A percentile compares a stretch with the other conserved stretches of the same genome.
phyloP scores from a whole-genome alignment of 352 stramenopile species.

The Globisporangium cylindrosporum region DNA sequence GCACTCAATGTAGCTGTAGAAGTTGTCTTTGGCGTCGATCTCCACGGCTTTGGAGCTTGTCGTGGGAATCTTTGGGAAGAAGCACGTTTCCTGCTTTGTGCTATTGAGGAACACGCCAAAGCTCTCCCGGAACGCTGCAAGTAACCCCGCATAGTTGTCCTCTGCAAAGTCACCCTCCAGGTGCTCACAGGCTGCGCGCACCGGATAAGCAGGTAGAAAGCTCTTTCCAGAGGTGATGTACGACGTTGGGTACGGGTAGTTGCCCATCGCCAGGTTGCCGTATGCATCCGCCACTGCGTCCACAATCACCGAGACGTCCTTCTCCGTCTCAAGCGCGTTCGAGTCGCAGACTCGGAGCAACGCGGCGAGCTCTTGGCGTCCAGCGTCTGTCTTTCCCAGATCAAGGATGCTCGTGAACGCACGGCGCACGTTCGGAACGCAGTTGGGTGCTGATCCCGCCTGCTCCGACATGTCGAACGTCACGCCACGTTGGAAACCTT shows the following conservation, averaged over 20 bases:
- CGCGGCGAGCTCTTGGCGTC: conserved; percentile 23
- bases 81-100: conserved; percentile 31
- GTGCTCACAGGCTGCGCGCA: conserved; percentile 33
- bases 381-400: conserved; percentile 19
- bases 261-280: conserved; percentile 37
- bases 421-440: conserved; percentile 33
- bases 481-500: conserved; percentile 40
- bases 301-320: conserved; percentile 21
- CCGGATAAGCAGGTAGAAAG: conserved; percentile 32
- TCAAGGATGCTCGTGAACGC: conserved; percentile 17
- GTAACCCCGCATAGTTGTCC: conserved; percentile 18
- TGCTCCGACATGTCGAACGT: conserved; percentile 40
- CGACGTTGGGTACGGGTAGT: conserved; percentile 46
- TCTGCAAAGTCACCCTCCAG: conserved; percentile 27
- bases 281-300: conserved; percentile 21
- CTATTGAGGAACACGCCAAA: conserved; percentile 51
- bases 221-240: conserved; percentile 50
- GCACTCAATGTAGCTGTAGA: conserved; percentile 52
- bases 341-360: conserved; percentile 31
- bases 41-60: conserved; percentile 22
- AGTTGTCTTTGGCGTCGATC: conserved; percentile 26
- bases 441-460: conserved; percentile 31
- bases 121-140: conserved; percentile 34
- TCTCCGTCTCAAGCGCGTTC: conserved; percentile 18
- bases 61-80: conserved; percentile 17